phyloP scores from a whole-genome alignment of 257 asterid species.

The Thymus quinquecostatus region DNA sequence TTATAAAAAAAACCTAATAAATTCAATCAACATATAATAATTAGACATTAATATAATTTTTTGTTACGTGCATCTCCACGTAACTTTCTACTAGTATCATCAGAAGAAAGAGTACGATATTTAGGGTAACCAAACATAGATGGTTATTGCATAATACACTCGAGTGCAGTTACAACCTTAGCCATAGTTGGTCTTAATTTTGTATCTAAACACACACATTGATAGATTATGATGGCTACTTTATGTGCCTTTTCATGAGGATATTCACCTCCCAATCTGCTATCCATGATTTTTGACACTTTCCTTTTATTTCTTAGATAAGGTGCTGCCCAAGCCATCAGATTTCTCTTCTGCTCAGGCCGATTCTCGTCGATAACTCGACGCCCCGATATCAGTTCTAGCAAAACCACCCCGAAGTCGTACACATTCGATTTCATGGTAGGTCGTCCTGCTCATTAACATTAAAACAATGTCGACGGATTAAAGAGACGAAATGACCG shows the following conservation, averaged over 20 bases:
- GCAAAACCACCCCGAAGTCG: constrained; percentile 34
- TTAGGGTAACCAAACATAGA: no score
- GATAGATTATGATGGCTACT: constrained; percentile 7
- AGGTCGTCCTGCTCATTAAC: background rate
- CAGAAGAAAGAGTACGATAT: no score
- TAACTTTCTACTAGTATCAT: no score
- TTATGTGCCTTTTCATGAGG: background rate
- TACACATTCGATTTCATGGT: constrained; percentile 23
- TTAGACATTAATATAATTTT: no score
- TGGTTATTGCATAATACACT: background rate
- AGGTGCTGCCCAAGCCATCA: constrained; percentile 21
- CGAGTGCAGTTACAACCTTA: constrained; percentile 15
- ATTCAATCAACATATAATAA: no score
- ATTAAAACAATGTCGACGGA: no score
- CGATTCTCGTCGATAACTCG: background rate
- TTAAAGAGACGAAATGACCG: background rate
- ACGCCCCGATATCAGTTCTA: constrained; percentile 28
- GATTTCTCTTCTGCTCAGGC: background rate
- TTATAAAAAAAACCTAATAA: no score
- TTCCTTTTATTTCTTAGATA: background rate
- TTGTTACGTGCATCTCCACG: no score
- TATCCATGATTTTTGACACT: background rate
- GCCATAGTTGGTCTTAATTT: constrained; percentile 27
- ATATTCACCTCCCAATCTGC: background rate
- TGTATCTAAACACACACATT: constrained; percentile 9